These are phyloP conservation scores for Sapria himalayana DNA, from an alignment of 345 rosid species.

Conservation along the genomic window DNA sequence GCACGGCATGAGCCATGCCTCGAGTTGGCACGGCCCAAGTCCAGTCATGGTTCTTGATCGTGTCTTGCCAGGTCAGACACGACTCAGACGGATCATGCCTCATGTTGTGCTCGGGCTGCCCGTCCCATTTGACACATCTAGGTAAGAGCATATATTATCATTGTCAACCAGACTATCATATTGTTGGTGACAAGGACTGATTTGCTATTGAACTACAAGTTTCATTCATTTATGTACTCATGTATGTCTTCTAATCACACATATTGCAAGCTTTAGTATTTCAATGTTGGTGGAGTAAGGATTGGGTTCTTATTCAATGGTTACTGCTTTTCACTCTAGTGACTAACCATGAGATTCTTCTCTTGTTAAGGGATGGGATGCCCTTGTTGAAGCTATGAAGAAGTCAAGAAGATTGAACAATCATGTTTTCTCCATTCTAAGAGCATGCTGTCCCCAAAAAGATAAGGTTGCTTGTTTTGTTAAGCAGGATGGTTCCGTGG, in stretches of 20 bases:
- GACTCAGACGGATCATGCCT: too few relatives aligned
- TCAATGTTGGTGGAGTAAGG: not conserved
- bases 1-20: too few relatives aligned
- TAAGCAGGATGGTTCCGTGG: constrained; percentile 88
- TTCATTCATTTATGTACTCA: not conserved
- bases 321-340: too few relatives aligned
- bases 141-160: too few relatives aligned
- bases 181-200: too few relatives aligned
- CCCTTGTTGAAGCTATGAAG: constrained; percentile 78
- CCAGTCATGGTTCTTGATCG: too few relatives aligned
- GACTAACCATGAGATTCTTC: too few relatives aligned
- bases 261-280: not conserved
- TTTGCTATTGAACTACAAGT: not conserved
- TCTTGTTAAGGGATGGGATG: constrained; percentile 65
- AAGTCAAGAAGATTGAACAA: constrained; percentile 89
- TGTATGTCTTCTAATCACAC: not conserved
- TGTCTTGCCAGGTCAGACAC: too few relatives aligned
- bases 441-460: constrained; percentile 91
- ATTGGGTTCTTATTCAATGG: not conserved
- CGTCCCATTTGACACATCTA: too few relatives aligned
- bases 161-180: too few relatives aligned
- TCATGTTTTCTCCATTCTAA: constrained; percentile 93
- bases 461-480: constrained; percentile 93
- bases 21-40: too few relatives aligned
- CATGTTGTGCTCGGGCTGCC: too few relatives aligned